Conservation (phyloP, 495 filamentous ascomycete genomes). For the Thermothielavioides terrestris region DNA sequence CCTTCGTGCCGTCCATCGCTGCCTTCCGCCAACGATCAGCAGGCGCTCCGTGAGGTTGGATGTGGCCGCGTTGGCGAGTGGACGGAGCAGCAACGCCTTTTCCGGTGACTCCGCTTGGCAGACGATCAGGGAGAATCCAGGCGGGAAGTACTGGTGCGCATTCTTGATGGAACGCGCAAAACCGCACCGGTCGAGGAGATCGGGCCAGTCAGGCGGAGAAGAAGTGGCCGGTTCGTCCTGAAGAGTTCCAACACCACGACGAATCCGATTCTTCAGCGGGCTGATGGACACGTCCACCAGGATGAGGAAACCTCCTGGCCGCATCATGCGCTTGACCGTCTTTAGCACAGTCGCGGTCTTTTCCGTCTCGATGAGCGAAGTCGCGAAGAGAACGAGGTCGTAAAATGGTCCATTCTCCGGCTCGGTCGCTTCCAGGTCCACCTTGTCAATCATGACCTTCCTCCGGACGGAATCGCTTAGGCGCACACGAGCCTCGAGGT, state of each 20-base stretch:
- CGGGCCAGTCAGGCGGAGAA: conserved; percentile 24
- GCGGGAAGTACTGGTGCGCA: conserved; percentile 21
- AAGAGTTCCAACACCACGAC: conserved; percentile 5
- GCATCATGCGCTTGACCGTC: conserved; percentile 27
- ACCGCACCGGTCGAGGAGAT: conserved; percentile 28
- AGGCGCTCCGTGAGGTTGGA: conserved; percentile 18
- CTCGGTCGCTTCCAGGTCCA: conserved; percentile 18
- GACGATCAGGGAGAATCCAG: conserved; percentile 29
- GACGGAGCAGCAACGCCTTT: conserved; percentile 11
- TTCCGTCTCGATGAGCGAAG: conserved; percentile 21
- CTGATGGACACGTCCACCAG: conserved; percentile 20
- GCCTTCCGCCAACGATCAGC: conserved; percentile 26
- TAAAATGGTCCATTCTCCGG: conserved; percentile 7
- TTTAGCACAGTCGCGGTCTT: conserved; percentile 8
- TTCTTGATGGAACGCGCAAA: conserved; percentile 21
- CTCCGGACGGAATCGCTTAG: conserved; percentile 3
- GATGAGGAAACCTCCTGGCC: conserved; percentile 34
- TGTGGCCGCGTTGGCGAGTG: neutral
- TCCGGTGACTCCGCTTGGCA: conserved; percentile 23
- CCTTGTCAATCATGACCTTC: conserved; percentile 15
- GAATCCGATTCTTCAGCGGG: conserved; percentile 17
- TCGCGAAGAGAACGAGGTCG: conserved; percentile 33
- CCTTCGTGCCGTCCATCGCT: conserved; percentile 7
- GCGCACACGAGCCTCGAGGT: conserved; percentile 7
- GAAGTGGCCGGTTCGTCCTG: neutral